These are phyloP conservation scores for Talaromyces rugulosus DNA, from an alignment of 2,329 filamentous ascomycete genomes.

Conservation along the genomic window DNA sequence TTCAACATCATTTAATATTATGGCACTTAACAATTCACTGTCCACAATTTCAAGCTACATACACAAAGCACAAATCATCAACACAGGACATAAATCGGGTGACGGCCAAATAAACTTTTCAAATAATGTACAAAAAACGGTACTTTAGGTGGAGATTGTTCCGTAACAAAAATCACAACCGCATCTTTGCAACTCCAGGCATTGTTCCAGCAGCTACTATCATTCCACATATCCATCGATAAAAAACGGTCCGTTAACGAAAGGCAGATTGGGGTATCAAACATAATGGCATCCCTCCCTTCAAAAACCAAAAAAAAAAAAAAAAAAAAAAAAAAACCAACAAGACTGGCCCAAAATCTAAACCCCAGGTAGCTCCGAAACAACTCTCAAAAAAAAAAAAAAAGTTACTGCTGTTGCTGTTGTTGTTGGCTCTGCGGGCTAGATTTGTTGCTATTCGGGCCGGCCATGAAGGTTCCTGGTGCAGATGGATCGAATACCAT, in stretches of 20 bases:
- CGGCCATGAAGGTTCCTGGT: conserved; percentile 8
- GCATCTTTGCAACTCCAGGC: background rate
- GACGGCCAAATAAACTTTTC: background rate
- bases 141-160: background rate
- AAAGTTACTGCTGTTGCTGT: background rate
- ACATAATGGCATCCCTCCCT: background rate
- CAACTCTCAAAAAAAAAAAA: background rate
- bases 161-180: background rate
- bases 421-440: background rate
- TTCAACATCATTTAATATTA: background rate
- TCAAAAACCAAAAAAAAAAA: background rate
- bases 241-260: background rate
- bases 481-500: conserved; percentile 9
- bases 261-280: background rate
- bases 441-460: conserved; percentile 11
- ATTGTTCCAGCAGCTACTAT: background rate
- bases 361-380: background rate
- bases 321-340: background rate
- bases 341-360: background rate
- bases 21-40: background rate
- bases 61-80: background rate
- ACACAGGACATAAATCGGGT: background rate
- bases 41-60: background rate
- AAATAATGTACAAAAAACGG: background rate
- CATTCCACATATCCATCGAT: background rate